Percentiles rank a stretch among this genome's conserved stretches.
Evolutionary conservation across 2,329 filamentous ascomycete species (phyloP).

Genomic region (Metarhizium guizhouense): DNA sequence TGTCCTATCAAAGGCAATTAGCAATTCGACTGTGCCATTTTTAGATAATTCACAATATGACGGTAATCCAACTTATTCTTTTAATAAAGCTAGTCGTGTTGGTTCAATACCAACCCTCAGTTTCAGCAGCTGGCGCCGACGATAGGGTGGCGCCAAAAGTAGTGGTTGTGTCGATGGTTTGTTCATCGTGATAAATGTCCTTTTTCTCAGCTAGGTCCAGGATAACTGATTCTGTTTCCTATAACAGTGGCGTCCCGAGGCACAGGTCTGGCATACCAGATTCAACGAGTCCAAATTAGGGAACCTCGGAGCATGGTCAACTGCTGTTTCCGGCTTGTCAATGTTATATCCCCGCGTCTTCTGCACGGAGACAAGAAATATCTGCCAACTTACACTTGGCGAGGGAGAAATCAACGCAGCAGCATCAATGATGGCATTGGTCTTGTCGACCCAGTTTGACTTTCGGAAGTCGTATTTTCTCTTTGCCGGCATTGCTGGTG

Average conservation of each 20-base stretch:
- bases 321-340: slow-evolving; percentile 54
- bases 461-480: slow-evolving; percentile 62
- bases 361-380: slow-evolving; percentile 48
- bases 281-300: slow-evolving; percentile 36
- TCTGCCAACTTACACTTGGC: slow-evolving; percentile 63
- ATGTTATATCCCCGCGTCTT: slow-evolving; percentile 56
- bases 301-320: slow-evolving; percentile 46
- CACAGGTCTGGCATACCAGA: slow-evolving; percentile 50
- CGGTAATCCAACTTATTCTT: neutral
- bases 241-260: slow-evolving; percentile 52
- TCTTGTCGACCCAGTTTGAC: slow-evolving; percentile 54
- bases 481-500: slow-evolving; percentile 63
- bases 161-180: slow-evolving; percentile 50
- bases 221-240: slow-evolving; percentile 1
- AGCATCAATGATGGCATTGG: slow-evolving; percentile 51
- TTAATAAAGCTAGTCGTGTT: neutral
- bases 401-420: slow-evolving; percentile 71
- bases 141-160: slow-evolving; percentile 2
- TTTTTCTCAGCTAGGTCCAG: neutral
- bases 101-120: neutral
- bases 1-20: neutral
- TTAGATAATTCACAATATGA: neutral
- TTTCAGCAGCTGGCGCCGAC: neutral
- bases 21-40: neutral
- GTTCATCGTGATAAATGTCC: slow-evolving; percentile 7